Evolutionary conservation across 805 yeast species (phyloP).

Genomic region (Lipomyces sp.): DNA sequence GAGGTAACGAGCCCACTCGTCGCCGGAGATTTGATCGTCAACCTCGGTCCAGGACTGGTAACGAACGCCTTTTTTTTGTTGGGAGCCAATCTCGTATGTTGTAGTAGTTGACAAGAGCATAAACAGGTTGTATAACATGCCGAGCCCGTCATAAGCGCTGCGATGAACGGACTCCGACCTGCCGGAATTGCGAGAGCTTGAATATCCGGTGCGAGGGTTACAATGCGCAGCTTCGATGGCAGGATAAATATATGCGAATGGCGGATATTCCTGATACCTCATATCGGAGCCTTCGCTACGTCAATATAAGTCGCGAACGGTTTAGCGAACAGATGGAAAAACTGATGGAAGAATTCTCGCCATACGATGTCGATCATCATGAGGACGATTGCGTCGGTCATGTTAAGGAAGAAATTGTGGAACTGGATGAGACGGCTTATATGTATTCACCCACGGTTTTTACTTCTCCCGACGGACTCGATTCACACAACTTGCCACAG

Average conservation of each 20-base stretch:
- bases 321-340: slow-evolving; percentile 5
- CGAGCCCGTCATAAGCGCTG: slow-evolving; percentile 66
- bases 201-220: slow-evolving; percentile 61
- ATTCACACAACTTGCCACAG: background rate
- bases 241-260: slow-evolving; percentile 8
- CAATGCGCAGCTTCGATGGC: slow-evolving; percentile 18
- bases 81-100: background rate
- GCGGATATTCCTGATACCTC: slow-evolving; percentile 15
- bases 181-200: slow-evolving; percentile 63
- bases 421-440: background rate
- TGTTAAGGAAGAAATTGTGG: background rate
- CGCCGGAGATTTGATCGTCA: slow-evolving; percentile 6
- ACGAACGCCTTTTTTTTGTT: background rate
- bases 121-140: slow-evolving; percentile 48
- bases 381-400: background rate
- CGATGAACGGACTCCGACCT: slow-evolving; percentile 66
- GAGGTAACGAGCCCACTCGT: background rate
- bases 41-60: slow-evolving; percentile 9
- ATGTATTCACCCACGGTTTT: background rate
- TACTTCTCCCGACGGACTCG: background rate
- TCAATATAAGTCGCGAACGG: slow-evolving; percentile 1
- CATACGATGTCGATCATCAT: slow-evolving; percentile 13
- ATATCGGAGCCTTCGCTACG: slow-evolving; percentile 9
- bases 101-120: background rate
- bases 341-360: slow-evolving; percentile 9